Conservation (phyloP, 108 stramenopile species). For the Pseudonitzschia pungens region DNA sequence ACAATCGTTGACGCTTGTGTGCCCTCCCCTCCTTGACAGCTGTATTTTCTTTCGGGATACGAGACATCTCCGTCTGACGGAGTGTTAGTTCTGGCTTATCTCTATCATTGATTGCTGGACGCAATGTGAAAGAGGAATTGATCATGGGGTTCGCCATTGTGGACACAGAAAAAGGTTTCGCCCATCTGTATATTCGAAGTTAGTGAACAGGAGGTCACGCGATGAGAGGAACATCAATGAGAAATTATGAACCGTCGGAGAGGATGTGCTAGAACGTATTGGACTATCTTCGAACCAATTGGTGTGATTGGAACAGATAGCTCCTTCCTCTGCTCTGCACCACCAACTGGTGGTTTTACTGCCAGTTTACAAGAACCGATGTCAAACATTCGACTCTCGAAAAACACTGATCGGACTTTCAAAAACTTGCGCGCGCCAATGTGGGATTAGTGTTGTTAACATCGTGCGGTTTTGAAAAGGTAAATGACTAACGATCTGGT, state of each 20-base stretch:
- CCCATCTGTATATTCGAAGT: background rate
- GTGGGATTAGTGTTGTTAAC: background rate
- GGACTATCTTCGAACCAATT: too few species aligned
- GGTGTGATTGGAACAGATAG: too few species aligned
- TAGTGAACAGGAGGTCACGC: too few species aligned
- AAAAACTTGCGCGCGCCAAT: background rate
- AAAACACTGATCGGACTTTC: background rate
- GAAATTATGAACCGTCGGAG: background rate
- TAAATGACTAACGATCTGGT: too few species aligned
- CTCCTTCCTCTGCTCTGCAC: background rate
- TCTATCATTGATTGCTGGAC: constrained; percentile 15
- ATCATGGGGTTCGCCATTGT: constrained; percentile 13
- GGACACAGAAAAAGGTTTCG: background rate
- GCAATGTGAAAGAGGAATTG: constrained; percentile 18
- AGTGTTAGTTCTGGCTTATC: constrained; percentile 10
- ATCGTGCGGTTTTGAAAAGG: background rate
- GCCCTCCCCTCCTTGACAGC: background rate
- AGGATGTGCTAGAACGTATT: background rate
- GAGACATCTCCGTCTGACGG: constrained; percentile 6
- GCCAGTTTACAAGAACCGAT: background rate
- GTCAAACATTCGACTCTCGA: background rate
- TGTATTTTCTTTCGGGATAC: background rate
- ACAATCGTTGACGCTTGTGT: constrained; percentile 12
- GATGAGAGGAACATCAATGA: background rate
- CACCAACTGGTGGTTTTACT: background rate